phyloP scores from a whole-genome alignment of 768 basidiomycete species.

The Grammothele lineata region DNA sequence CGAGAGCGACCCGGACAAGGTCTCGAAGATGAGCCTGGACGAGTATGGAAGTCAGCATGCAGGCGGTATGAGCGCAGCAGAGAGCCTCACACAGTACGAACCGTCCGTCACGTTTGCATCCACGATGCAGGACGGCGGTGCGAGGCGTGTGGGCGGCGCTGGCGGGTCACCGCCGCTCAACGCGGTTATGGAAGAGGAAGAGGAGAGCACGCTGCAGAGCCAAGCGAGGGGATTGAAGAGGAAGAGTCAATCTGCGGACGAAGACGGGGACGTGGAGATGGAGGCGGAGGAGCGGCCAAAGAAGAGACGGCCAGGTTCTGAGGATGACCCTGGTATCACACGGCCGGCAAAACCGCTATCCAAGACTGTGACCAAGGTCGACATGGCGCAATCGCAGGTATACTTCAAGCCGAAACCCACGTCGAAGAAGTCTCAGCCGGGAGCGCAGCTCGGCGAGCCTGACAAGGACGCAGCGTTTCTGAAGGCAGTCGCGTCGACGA shows the following conservation, averaged over 20 bases:
- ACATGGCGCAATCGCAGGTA: constrained; percentile 13
- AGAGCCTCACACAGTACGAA: constrained; percentile 28
- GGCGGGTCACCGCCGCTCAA: constrained; percentile 18
- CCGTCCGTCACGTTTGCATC: constrained; percentile 2
- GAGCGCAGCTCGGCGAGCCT: constrained; percentile 34
- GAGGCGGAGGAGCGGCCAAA: constrained; percentile 27
- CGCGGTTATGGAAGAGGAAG: constrained; percentile 54
- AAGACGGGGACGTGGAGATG: constrained; percentile 28
- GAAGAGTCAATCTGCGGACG: constrained; percentile 30
- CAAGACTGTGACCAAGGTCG: constrained; percentile 14
- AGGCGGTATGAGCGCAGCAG: background rate
- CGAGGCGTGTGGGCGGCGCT: background rate
- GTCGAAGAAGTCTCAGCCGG: constrained; percentile 15
- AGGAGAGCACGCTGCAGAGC: constrained; percentile 31
- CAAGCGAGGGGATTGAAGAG: constrained; percentile 34
- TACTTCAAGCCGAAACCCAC: constrained; percentile 15
- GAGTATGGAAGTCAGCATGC: constrained; percentile 15
- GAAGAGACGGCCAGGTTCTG: constrained; percentile 32
- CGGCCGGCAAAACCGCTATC: constrained; percentile 28
- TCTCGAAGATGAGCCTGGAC: constrained; percentile 20
- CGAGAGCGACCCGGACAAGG: constrained; percentile 49
- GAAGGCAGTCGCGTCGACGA: constrained; percentile 69
- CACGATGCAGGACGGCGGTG: constrained; percentile 10
- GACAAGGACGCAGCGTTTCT: constrained; percentile 70
- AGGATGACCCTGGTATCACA: constrained; percentile 26